Evolutionary conservation across 2,329 filamentous ascomycete genomes (phyloP), one percentile per base, ranked within the genome.

Genomic region (Neopestalotiopsis rosae): DNA sequence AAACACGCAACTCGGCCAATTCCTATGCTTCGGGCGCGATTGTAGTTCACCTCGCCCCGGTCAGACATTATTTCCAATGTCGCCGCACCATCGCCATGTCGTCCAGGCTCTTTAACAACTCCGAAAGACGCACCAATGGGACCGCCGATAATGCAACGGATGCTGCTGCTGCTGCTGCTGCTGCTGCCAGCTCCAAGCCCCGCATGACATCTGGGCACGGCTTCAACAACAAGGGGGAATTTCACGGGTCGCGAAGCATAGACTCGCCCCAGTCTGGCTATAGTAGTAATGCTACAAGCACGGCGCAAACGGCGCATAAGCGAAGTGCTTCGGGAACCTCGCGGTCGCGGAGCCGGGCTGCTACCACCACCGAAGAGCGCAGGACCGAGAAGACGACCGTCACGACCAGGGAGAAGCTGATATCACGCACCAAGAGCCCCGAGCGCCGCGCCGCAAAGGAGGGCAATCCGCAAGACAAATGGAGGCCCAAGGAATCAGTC

Each of bases 361-460:
- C 32, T n/a, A 52, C 45, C 17, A 79, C 78, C 57, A 78, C 83
- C 40, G 86, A 89, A 71, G 86, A 89, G 76, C 81, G 88, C 71
- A 83, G 87, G 75, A 89, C 86, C 7, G 89, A 91, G 79, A 84
- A 82, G 76, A 76, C 85, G 74, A 76, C 88, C 67, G 85, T 90
- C 69, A 89, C 89, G 61, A 90, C 89, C 28, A 83, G 88, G 68
- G 91, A 94, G 75, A 89, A 88, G 67, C 77, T 90, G 67, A 85
- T 89, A 45, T 83, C 86, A 68, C 86, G 89, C 68, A 85, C 85
- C 7, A 86, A 84, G 75, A 93, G 91, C 74, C 87, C 90, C 1
- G 86, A 87, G 65, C 80, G 84, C 61, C 80, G 83, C 52, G 42
- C 45, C 13, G 76, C 76, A 9, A 77, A 72, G 65, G 76, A 78